Base-by-base conservation (phyloP, 345 rosid genomes). In the Viola odorata region DNA sequence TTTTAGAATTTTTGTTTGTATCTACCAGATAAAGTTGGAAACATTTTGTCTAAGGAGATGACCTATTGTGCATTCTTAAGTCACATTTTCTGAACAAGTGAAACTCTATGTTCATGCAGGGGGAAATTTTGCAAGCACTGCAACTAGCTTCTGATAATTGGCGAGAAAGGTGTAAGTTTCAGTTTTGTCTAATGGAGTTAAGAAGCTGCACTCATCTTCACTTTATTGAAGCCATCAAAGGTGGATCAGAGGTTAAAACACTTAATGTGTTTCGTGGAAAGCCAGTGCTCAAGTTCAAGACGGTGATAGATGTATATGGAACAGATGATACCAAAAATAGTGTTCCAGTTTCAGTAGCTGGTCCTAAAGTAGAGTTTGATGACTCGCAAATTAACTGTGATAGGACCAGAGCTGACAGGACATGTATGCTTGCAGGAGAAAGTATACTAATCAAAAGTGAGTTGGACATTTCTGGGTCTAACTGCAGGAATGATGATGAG, bases 191-290 rank as follows among this genome's bases (percentile, higher is more conserved):
- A 67, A 85, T 85, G 89, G 86, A 82, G 74, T 73, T 86, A 49
- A 78, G 95, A 69, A 67, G 86, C 48, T 55, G 58, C 45, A 62
- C 53, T 37, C 76, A 78, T 63, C 70, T 76, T 37, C 90, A 86
- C 72, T 78, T 36, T 65, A 68, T 91, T 60, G 72, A 70, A 10
- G 66, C 78, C 6, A 59, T 72, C 55, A 77, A 72, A 73, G 80
- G 67, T 41, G 80, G 81, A n/a, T 61, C 45, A 0, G 73, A 71
- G 40, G 14, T 12, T 45, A 71, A 73, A 59, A 55, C 61, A 58
- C 9, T 55, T 67, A 91, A 84, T 70, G 67, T 69, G 38, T 67
- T 45, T 5, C 68, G 8, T 50, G 78, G 89, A 15, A 78, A 70
- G 68, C 77, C 89, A 14, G 75, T 69, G 8, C 82, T 78, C 44